Evolutionary conservation across 2,329 filamentous ascomycete genomes (phyloP).

Genomic region (Dactylonectria estremocensis): DNA sequence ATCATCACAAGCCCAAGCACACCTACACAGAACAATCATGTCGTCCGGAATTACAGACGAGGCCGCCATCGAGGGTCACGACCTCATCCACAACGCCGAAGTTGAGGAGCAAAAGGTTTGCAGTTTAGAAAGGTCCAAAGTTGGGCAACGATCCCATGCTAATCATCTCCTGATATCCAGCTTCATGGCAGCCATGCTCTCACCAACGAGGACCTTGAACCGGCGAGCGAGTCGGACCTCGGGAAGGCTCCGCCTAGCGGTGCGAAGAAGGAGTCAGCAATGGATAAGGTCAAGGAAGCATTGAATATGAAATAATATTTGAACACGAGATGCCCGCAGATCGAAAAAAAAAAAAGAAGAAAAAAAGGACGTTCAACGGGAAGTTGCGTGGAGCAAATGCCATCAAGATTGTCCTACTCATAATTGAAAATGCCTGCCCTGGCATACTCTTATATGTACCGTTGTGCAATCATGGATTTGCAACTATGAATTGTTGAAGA

Average conservation of each 20-base stretch:
- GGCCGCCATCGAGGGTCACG: constrained; percentile 51
- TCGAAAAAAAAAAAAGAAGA: neutral
- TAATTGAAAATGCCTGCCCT: neutral
- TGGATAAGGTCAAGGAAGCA: constrained; percentile 50
- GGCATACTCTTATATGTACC: neutral
- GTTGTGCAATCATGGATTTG: too few relatives aligned
- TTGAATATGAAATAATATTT: constrained; percentile 44
- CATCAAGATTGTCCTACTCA: neutral
- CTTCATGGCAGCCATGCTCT: constrained; percentile 45
- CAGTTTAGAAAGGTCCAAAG: neutral
- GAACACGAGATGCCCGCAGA: neutral
- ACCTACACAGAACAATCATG: neutral
- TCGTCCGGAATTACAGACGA: constrained; percentile 49
- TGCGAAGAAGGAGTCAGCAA: constrained; percentile 31
- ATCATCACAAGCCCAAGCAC: neutral
- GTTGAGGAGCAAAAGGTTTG: constrained; percentile 52
- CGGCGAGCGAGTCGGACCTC: constrained; percentile 13
- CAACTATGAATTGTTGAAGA: too few relatives aligned
- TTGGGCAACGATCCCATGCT: neutral
- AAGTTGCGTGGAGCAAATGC: neutral
- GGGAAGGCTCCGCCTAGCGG: constrained; percentile 12
- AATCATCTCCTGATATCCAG: constrained; percentile 17
- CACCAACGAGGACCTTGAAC: constrained; percentile 40
- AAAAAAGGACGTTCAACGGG: neutral
- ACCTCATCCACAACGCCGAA: constrained; percentile 54